Percentiles rank a stretch among this genome's conserved stretches.
phyloP scores from a whole-genome alignment of 176 grass and related monocot genomes.

The Triticum timopheevii region DNA sequence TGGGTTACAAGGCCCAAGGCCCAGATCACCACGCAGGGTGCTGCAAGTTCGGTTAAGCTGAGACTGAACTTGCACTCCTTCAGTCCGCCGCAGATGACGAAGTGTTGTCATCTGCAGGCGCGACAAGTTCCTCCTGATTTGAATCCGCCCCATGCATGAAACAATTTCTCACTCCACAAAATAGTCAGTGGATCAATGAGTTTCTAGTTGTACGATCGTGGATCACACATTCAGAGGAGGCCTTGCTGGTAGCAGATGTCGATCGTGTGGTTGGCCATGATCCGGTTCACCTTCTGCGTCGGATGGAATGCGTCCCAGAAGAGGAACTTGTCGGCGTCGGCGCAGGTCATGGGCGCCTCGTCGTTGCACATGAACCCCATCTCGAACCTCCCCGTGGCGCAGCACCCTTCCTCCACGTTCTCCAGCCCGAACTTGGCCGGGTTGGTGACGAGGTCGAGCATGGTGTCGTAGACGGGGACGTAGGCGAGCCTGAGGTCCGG shows the following conservation, averaged over 20 bases:
- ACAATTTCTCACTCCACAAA: neutral
- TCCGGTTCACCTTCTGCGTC: conserved; percentile 47
- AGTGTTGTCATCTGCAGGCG: too few species aligned
- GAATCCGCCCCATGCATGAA: too few species aligned
- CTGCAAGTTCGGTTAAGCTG: too few species aligned
- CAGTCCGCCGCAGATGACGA: too few species aligned
- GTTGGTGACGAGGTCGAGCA: conserved; percentile 38
- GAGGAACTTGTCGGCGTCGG: conserved; percentile 51
- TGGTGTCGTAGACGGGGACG: conserved; percentile 49
- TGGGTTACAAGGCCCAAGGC: too few species aligned
- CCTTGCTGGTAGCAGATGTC: conserved; percentile 32
- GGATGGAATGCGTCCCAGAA: conserved; percentile 63
- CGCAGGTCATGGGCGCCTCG: conserved; percentile 43
- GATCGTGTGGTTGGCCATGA: conserved; percentile 55
- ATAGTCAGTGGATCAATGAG: neutral
- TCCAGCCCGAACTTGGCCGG: conserved; percentile 60
- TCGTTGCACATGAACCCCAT: conserved; percentile 68
- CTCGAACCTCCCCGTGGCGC: conserved; percentile 66
- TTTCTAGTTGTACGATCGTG: neutral
- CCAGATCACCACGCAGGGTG: too few species aligned
- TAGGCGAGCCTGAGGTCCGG: conserved; percentile 47
- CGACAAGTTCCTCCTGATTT: too few species aligned
- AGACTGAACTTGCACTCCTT: too few species aligned
- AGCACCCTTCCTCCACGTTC: conserved; percentile 79
- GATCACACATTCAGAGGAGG: conserved; percentile 17